Base-by-base conservation (phyloP, 345 rosid species). In the Eucalyptus marginata region DNA sequence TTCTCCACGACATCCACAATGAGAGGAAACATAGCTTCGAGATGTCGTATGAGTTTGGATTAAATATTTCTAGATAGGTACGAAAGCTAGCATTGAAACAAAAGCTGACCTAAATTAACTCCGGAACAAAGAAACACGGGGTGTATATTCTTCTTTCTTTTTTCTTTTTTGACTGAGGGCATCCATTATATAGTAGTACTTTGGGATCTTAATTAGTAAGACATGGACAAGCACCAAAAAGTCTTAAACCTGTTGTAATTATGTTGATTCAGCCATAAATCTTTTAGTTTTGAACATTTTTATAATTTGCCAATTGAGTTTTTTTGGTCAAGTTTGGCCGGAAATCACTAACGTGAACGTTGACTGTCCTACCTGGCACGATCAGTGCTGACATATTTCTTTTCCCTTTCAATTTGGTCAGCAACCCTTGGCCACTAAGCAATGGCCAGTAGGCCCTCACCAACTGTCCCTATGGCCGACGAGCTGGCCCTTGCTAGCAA, bases 361-460 rank as follows among this genome's bases (percentile, higher is more conserved):
- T 7, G 24, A 0, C 1, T 7, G 4, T 18, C 4, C 0, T 52
- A 52, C 1, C 2, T 25, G 1, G 0, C 7, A 12, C 0, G 2
- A 8, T 10, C 0, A 1, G 1, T 5, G 10, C 0, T 29, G 2
- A n/a, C 2, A 52, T 52, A 18, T 52, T 18, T 7, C 6, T 51
- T 52, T 52, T 18, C 56, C 24, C 24, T 18, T 52, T 52, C 56
- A 52, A 52, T 52, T 52, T 52, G 24, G 4, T 52, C 2, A 3
- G 54, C 54, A 51, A 51, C 22, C 54, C 54, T 51, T 51, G 54
- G 54, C 54, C 54, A 51, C 54, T 51, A 51, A 52, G 24, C 24
- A 52, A 52, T 52, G 24, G 56, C 56, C 1, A 52, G 10, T 0
- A 24, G 24, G 58, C 58, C 58, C 58, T 52, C 24, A 24, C 1